Evolutionary conservation across 23 red algal species (phyloP).

Genomic region (Cyanidium caldarium): DNA sequence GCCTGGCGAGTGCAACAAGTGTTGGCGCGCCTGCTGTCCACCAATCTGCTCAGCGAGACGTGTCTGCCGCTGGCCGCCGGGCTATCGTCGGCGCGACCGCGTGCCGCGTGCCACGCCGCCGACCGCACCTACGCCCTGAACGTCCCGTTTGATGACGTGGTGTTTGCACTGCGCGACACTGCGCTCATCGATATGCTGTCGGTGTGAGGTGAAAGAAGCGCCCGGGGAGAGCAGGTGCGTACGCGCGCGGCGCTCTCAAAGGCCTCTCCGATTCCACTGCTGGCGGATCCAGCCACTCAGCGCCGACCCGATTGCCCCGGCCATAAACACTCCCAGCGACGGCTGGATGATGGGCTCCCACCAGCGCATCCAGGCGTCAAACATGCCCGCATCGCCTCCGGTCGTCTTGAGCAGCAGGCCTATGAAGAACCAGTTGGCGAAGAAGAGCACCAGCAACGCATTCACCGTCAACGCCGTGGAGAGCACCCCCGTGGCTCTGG

Average conservation of each 20-base stretch:
- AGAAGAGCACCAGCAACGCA: background rate
- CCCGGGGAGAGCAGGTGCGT: too few relatives aligned
- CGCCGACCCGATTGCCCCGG: background rate
- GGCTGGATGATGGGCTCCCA: conserved; percentile 1
- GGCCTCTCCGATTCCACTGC: too few relatives aligned
- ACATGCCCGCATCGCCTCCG: background rate
- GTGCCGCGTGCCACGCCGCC: background rate
- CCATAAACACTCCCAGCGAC: background rate
- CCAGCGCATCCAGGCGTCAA: background rate
- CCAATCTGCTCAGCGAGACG: background rate
- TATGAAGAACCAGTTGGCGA: background rate
- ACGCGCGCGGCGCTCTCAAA: too few relatives aligned
- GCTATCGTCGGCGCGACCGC: background rate
- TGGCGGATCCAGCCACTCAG: too few relatives aligned
- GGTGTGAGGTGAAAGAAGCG: too few relatives aligned
- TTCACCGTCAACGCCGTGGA: background rate
- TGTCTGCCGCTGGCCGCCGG: too few relatives aligned
- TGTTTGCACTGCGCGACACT: background rate
- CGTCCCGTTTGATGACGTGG: background rate
- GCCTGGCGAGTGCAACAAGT: background rate
- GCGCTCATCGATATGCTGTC: too few relatives aligned
- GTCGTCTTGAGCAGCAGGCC: background rate
- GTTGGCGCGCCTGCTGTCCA: background rate
- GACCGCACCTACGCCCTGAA: background rate
- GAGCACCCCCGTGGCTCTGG: too few relatives aligned